Evolutionary conservation across 768 basidiomycete species (phyloP).

Genomic region (Suillus subaureus): DNA sequence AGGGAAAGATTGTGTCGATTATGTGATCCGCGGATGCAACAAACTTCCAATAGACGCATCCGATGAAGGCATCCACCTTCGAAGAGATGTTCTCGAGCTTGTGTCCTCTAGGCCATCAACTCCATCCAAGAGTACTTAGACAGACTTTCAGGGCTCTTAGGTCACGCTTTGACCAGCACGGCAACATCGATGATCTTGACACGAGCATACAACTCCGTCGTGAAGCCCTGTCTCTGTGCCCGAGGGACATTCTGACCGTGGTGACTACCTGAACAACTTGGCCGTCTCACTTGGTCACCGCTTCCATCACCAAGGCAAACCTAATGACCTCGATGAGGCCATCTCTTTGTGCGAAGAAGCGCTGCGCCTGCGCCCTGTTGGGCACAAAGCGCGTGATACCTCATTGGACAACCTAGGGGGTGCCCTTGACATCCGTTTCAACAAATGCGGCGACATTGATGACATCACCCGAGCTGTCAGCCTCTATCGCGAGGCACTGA

Average conservation of each 20-base stretch:
- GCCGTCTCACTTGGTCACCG: rapidly evolving
- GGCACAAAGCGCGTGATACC: background rate
- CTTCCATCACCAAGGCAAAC: background rate
- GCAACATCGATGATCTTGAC: too few species aligned
- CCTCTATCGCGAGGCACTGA: background rate
- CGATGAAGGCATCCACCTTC: too few species aligned
- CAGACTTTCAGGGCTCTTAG: too few species aligned
- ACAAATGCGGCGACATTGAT: background rate
- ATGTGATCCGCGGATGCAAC: too few species aligned
- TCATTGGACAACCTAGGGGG: background rate
- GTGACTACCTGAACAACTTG: background rate
- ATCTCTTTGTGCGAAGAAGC: background rate
- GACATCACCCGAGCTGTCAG: background rate
- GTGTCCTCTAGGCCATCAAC: too few species aligned
- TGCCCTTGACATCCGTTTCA: background rate
- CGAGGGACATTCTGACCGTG: background rate
- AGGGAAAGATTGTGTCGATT: too few species aligned
- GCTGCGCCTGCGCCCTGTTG: background rate
- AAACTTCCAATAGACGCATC: too few species aligned
- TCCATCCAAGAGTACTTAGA: too few species aligned
- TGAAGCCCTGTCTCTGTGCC: background rate
- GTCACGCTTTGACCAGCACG: too few species aligned
- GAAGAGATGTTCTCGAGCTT: background rate
- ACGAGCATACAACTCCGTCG: background rate
- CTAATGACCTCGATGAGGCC: background rate